Percentiles rank a stretch among this genome's conserved stretches.
These are phyloP conservation scores for Lycium barbarum DNA, from an alignment of 257 asterid species.

Conservation along the genomic window DNA sequence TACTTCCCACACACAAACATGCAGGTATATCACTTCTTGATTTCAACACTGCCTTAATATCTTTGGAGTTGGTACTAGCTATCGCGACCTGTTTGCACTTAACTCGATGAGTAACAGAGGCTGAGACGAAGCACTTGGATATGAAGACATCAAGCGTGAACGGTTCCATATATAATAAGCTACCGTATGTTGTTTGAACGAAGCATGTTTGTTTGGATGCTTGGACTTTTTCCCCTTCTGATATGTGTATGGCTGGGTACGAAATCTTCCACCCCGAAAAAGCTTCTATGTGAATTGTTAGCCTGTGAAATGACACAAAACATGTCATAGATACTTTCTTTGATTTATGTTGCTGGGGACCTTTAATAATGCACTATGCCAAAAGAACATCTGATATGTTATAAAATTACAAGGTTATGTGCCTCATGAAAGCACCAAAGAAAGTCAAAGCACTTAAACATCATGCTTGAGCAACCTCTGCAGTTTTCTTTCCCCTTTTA, in stretches of 20 bases:
- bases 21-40: constrained; percentile 90
- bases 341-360: background rate
- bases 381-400: too few relatives aligned
- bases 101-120: constrained; percentile 87
- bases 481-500: too few relatives aligned
- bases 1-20: constrained; percentile 72
- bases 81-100: constrained; percentile 92
- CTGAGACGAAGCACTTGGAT: constrained; percentile 84
- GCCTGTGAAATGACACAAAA: constrained; percentile 48
- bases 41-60: constrained; percentile 77
- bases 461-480: too few relatives aligned
- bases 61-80: constrained; percentile 92
- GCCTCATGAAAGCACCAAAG: too few relatives aligned
- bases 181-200: constrained; percentile 79
- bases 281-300: constrained; percentile 72
- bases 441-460: too few relatives aligned
- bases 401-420: too few relatives aligned
- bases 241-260: constrained; percentile 85
- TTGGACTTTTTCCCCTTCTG: constrained; percentile 80
- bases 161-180: too few relatives aligned
- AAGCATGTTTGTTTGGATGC: constrained; percentile 67
- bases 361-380: background rate
- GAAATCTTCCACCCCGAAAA: constrained; percentile 90
- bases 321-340: too few relatives aligned
- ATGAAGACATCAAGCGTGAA: constrained; percentile 82